Percentiles rank a stretch among this genome's conserved stretches.
Conservation (phyloP, 2,329 filamentous ascomycete species). For the Penicillium sp. region DNA sequence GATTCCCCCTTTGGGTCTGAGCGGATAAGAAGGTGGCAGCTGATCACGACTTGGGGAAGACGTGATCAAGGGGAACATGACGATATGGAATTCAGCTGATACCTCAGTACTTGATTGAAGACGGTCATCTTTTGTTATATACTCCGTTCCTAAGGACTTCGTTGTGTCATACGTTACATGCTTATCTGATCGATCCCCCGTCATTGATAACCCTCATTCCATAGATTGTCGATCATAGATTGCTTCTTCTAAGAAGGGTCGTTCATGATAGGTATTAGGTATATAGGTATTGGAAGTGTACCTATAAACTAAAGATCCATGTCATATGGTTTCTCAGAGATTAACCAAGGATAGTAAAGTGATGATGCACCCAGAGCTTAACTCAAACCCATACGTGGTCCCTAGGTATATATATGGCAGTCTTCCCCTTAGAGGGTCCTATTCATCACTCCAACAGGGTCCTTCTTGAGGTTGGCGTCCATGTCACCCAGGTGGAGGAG, state of each 20-base stretch:
- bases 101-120: too few species aligned
- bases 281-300: too few species aligned
- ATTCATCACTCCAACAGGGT: constrained; percentile 13
- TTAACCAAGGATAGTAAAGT: too few species aligned
- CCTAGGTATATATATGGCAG: not conserved
- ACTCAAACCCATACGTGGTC: not conserved
- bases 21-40: constrained; percentile 1
- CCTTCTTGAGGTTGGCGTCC: constrained; percentile 20
- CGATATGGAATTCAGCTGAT: not conserved
- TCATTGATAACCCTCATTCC: not conserved
- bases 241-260: too few species aligned
- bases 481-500: constrained; percentile 14
- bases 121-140: too few species aligned
- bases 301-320: too few species aligned
- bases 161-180: not conserved
- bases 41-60: constrained; percentile 2
- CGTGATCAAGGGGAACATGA: not conserved
- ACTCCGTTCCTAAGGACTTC: too few species aligned
- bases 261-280: too few species aligned
- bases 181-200: constrained; percentile 6
- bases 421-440: not conserved
- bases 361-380: not conserved
- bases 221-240: not conserved
- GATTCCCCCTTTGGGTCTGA: not conserved
- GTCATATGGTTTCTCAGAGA: not conserved